A percentile compares a stretch with the other conserved stretches of the same genome.
Conservation (phyloP, 306 rosid species). For the Coriaria nepalensis region DNA sequence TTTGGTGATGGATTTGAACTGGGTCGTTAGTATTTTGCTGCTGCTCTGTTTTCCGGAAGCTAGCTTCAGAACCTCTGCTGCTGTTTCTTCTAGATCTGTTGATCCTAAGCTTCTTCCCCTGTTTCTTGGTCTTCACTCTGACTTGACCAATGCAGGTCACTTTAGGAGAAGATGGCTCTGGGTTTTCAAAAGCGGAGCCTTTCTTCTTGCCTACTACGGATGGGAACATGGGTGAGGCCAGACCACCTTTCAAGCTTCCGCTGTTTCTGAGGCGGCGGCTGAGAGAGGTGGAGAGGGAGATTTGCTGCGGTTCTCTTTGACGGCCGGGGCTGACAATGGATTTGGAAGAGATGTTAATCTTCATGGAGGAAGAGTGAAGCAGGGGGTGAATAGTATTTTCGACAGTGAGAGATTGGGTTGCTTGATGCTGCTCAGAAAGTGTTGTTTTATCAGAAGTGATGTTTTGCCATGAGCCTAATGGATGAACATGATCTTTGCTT, state of each 20-base stretch:
- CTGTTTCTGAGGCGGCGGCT: constrained; percentile 62
- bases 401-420: too few species aligned
- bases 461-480: too few species aligned
- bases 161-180: constrained; percentile 91
- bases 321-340: constrained; percentile 71
- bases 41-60: too few species aligned
- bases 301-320: constrained; percentile 36
- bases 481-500: too few species aligned
- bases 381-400: constrained; percentile 28
- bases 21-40: too few species aligned
- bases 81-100: too few species aligned
- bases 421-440: too few species aligned
- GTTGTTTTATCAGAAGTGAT: too few species aligned
- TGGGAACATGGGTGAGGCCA: constrained; percentile 94
- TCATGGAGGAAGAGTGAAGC: constrained; percentile 47
- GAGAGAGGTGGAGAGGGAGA: constrained; percentile 60
- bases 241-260: constrained; percentile 76
- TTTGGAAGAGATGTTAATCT: constrained; percentile 83
- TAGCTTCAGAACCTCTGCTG: too few species aligned
- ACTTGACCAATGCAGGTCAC: constrained; percentile 96
- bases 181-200: constrained; percentile 62
- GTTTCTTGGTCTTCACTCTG: constrained; percentile 81
- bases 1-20: too few species aligned
- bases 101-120: constrained; percentile 65
- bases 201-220: constrained; percentile 41